phyloP scores from a whole-genome alignment of 78 protist genomes.

The Emiliania huxleyi region DNA sequence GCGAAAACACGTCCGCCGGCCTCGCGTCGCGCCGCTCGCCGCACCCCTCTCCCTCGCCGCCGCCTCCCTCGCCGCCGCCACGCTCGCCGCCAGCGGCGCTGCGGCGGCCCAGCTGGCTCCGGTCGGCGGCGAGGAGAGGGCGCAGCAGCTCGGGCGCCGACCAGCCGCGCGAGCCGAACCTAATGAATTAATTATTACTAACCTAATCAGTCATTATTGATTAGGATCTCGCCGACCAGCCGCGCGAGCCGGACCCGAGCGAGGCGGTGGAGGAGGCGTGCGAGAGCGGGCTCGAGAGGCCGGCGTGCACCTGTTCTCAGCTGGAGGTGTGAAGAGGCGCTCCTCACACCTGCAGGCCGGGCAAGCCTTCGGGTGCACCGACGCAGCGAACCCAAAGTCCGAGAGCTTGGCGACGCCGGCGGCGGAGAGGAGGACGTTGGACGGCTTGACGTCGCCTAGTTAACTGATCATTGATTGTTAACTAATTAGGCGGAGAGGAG shows the following conservation, averaged over 20 bases:
- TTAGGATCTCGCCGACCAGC: neutral
- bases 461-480: too few species aligned
- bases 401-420: constrained; percentile 20
- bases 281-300: neutral
- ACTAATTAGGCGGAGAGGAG: constrained; percentile 18
- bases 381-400: constrained; percentile 28
- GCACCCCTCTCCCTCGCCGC: too few species aligned
- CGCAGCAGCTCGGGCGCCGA: neutral
- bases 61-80: neutral
- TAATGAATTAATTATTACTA: too few species aligned
- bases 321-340: too few species aligned
- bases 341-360: too few species aligned
- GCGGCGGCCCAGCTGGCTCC: neutral
- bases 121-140: neutral
- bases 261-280: neutral
- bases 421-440: constrained; percentile 18
- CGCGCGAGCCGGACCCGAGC: neutral
- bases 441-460: constrained; percentile 42
- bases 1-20: neutral
- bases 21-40: neutral
- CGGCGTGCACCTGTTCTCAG: too few species aligned
- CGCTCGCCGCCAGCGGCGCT: neutral
- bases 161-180: neutral
- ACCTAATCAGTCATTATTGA: too few species aligned
- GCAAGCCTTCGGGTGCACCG: too few species aligned